These are phyloP conservation scores for Coffea humblotiana DNA, from an alignment of 305 asterid genomes.

Conservation along the genomic window DNA sequence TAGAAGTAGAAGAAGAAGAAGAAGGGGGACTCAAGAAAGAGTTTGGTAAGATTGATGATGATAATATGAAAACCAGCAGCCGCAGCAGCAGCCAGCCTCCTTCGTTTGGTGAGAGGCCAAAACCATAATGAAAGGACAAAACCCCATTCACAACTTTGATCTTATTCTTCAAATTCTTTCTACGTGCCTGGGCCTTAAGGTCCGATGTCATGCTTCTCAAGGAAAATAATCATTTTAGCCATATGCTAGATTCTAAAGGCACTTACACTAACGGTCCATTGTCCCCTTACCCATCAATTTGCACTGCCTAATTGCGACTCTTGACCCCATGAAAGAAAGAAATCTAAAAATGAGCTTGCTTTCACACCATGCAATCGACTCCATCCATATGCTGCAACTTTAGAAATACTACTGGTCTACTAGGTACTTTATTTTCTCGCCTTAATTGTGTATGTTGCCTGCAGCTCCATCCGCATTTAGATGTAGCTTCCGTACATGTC, in stretches of 20 bases:
- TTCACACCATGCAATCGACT: conserved; percentile 33
- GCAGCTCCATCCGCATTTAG: not conserved
- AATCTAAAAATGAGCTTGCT: conserved; percentile 20
- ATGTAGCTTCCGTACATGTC: conserved; percentile 1
- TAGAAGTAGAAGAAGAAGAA: not conserved
- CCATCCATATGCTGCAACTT: conserved; percentile 1
- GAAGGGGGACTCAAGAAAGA: not conserved
- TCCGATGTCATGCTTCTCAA: not conserved
- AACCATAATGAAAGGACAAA: not conserved
- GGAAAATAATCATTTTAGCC: conserved; percentile 23
- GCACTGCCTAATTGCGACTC: conserved; percentile 1
- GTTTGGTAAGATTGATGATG: not conserved
- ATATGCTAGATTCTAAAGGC: conserved; percentile 20
- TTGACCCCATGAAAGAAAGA: conserved; percentile 17
- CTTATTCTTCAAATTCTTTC: conserved; percentile 11
- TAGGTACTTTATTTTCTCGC: not conserved
- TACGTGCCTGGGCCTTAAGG: not conserved
- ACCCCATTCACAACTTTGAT: conserved; percentile 16
- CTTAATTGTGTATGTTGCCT: not conserved
- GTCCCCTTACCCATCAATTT: conserved; percentile 14
- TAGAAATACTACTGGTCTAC: too few species aligned
- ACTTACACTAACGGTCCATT: not conserved
- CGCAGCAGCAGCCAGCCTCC: not conserved
- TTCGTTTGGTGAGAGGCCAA: conserved; percentile 20
- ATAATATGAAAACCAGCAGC: not conserved